These are phyloP conservation scores for Diatrype stigma DNA, from an alignment of 2,329 filamentous ascomycete genomes.

Conservation along the genomic window DNA sequence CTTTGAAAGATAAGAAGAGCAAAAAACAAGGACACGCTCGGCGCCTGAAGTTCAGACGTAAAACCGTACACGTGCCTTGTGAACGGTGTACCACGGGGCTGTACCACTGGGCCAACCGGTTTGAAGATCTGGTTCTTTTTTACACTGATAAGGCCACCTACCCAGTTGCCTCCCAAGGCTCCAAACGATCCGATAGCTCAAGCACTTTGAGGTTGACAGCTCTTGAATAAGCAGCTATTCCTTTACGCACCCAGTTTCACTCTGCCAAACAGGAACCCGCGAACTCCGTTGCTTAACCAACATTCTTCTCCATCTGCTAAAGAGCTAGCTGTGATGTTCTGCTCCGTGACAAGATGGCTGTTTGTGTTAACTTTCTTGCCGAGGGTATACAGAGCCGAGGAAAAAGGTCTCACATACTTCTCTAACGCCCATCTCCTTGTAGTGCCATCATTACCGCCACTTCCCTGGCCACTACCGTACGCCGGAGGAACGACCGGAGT, in stretches of 20 bases:
- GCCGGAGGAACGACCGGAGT: constrained; percentile 62
- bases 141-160: too few species aligned
- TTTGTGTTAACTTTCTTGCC: constrained; percentile 10
- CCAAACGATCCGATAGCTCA: too few species aligned
- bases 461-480: constrained; percentile 38
- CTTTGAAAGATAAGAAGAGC: too few species aligned
- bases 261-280: constrained; percentile 64
- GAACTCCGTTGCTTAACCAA: constrained; percentile 85
- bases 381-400: too few species aligned
- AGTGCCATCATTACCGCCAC: constrained; percentile 79
- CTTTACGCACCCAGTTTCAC: constrained; percentile 1
- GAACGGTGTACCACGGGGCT: too few species aligned
- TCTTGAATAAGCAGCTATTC: not conserved
- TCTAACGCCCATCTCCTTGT: constrained; percentile 80
- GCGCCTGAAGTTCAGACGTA: too few species aligned
- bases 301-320: constrained; percentile 71
- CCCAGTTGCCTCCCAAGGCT: too few species aligned
- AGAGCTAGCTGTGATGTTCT: constrained; percentile 53
- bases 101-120: too few species aligned
- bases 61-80: too few species aligned
- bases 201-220: too few species aligned
- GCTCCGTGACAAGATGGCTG: constrained; percentile 61
- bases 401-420: constrained; percentile 47
- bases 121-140: too few species aligned
- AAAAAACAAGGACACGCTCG: too few species aligned